Evolutionary conservation across 192 early-diverging fungal genomes (phyloP).

Genomic region (Backusella parvicylindrica): DNA sequence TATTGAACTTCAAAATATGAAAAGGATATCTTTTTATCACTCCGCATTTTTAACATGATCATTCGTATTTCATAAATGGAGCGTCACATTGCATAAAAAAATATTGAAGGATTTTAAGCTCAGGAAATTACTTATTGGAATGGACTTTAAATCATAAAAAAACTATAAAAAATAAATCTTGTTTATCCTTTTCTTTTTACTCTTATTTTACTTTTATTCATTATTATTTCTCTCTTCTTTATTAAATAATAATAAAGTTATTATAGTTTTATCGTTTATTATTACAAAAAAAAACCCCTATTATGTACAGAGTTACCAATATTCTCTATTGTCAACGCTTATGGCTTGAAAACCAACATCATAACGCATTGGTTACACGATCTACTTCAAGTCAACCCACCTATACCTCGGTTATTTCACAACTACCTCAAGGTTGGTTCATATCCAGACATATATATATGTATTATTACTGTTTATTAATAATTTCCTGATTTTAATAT

Average conservation of each 20-base stretch:
- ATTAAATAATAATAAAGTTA: background rate
- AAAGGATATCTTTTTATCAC: background rate
- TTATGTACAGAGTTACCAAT: background rate
- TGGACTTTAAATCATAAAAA: background rate
- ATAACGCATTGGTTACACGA: background rate
- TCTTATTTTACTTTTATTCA: background rate
- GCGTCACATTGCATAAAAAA: conserved; percentile 2
- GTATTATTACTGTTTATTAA: background rate
- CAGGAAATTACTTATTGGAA: background rate
- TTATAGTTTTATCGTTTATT: background rate
- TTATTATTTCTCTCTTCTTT: background rate
- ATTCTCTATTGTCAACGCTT: background rate
- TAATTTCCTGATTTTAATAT: background rate
- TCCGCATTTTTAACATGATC: conserved; percentile 4
- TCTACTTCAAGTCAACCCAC: background rate
- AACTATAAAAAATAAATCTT: background rate
- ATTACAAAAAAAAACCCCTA: background rate
- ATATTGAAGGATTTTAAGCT: background rate
- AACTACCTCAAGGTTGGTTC: background rate
- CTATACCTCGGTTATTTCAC: background rate
- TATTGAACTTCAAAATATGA: background rate
- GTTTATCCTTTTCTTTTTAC: background rate
- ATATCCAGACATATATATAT: background rate
- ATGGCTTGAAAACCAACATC: background rate
- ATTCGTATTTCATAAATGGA: conserved; percentile 1